These are phyloP conservation scores for Arabidopsis arenosa DNA, from an alignment of 345 rosid species.

Conservation along the genomic window DNA sequence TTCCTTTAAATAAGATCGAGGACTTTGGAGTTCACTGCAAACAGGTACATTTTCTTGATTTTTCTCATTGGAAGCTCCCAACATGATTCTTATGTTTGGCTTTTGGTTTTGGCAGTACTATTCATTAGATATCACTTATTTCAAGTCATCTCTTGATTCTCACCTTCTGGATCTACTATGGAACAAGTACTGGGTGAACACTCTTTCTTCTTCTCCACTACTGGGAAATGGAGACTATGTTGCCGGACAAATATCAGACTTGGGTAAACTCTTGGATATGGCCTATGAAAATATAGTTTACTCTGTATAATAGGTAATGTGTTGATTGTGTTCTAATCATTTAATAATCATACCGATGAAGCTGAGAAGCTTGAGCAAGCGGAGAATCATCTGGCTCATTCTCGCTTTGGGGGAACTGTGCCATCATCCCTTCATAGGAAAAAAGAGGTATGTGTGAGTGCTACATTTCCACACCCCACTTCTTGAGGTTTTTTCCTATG, in stretches of 20 bases:
- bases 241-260: slow-evolving; percentile 97
- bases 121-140: slow-evolving; percentile 90
- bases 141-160: slow-evolving; percentile 94
- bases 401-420: slow-evolving; percentile 69
- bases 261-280: slow-evolving; percentile 61
- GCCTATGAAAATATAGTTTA: neutral
- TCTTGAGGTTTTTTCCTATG: neutral
- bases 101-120: slow-evolving; percentile 67
- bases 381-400: slow-evolving; percentile 80
- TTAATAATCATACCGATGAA: slow-evolving; percentile 43
- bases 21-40: slow-evolving; percentile 73
- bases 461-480: neutral
- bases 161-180: slow-evolving; percentile 77
- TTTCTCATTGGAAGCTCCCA: neutral
- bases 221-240: slow-evolving; percentile 98
- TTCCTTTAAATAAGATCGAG: slow-evolving; percentile 70
- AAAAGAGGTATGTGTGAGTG: slow-evolving; percentile 73
- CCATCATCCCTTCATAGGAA: slow-evolving; percentile 73
- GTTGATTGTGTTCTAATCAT: neutral
- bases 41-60: slow-evolving; percentile 56
- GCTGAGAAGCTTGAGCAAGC: slow-evolving; percentile 98
- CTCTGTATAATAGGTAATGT: neutral
- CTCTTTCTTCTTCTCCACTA: slow-evolving; percentile 87
- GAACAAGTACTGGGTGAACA: slow-evolving; percentile 29
- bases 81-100: slow-evolving; percentile 13